Percentiles rank a stretch among this genome's conserved stretches.
phyloP scores from a whole-genome alignment of 345 rosid genomes.

The Adansonia digitata region DNA sequence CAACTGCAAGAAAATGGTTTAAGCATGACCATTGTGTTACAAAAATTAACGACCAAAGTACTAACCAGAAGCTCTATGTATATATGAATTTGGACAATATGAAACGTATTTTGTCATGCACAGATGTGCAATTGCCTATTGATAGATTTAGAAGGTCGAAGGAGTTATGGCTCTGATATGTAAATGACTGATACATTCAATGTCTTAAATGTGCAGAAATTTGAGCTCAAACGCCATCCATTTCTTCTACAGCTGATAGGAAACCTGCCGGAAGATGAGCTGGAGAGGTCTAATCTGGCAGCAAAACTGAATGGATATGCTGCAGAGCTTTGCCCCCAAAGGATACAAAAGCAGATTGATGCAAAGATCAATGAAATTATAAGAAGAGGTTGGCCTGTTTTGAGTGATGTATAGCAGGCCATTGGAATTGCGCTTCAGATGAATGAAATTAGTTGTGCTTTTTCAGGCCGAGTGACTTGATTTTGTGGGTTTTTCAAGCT shows the following conservation, averaged over 20 bases:
- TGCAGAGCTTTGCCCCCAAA: conserved; percentile 74
- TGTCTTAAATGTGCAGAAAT: conserved; percentile 48
- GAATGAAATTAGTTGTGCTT: background rate
- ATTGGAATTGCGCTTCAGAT: background rate
- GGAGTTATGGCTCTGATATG: background rate
- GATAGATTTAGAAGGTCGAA: background rate
- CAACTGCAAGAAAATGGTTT: background rate
- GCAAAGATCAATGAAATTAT: conserved; percentile 60
- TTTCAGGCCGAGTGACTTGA: background rate
- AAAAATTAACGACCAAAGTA: background rate
- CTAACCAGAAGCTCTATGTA: background rate
- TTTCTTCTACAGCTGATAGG: conserved; percentile 82
- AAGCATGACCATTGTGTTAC: background rate
- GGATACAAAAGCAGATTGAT: conserved; percentile 54
- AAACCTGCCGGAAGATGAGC: conserved; percentile 74
- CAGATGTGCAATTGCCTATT: background rate
- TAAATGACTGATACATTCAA: background rate
- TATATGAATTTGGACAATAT: background rate
- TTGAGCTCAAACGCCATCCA: conserved; percentile 79
- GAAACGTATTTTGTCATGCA: background rate
- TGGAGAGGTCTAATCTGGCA: conserved; percentile 66
- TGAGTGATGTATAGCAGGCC: conserved; percentile 42
- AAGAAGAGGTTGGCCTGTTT: conserved; percentile 81
- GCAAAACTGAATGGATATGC: conserved; percentile 76
- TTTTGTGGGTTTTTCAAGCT: background rate